Evolutionary conservation across 306 rosid genomes (phyloP).

Genomic region (Malus orientalis): DNA sequence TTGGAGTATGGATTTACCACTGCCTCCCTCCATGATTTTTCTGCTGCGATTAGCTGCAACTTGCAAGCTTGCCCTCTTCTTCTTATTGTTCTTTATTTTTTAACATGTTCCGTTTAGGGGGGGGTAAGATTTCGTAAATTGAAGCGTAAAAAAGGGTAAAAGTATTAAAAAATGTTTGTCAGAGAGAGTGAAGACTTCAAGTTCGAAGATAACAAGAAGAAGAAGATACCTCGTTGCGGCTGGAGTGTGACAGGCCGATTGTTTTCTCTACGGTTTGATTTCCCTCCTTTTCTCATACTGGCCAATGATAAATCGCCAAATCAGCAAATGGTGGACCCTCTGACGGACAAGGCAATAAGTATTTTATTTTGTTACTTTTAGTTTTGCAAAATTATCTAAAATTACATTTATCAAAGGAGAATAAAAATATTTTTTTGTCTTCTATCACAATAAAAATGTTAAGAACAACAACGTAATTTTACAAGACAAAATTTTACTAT

Average conservation of each 20-base stretch:
- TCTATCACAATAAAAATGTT: no score
- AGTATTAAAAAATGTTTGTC: neutral
- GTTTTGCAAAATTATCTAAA: no score
- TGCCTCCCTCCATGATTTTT: constrained; percentile 33
- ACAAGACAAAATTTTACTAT: no score
- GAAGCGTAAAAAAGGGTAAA: neutral
- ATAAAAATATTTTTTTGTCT: no score
- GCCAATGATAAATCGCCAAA: neutral
- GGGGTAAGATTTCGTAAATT: neutral
- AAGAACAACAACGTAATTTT: no score
- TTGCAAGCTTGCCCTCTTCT: neutral
- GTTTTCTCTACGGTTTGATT: neutral
- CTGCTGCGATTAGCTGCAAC: neutral
- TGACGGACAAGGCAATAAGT: no score
- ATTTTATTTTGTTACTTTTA: no score
- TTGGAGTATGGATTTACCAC: constrained; percentile 44
- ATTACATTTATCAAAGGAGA: no score
- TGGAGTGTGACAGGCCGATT: neutral
- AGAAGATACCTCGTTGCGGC: neutral
- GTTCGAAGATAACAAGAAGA: neutral
- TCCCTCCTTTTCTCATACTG: neutral
- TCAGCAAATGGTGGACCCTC: neutral
- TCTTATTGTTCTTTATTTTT: neutral
- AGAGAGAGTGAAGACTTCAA: neutral
- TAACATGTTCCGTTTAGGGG: neutral